These are phyloP conservation scores for Parietaria judaica DNA, from an alignment of 306 rosid genomes.

Conservation along the genomic window DNA sequence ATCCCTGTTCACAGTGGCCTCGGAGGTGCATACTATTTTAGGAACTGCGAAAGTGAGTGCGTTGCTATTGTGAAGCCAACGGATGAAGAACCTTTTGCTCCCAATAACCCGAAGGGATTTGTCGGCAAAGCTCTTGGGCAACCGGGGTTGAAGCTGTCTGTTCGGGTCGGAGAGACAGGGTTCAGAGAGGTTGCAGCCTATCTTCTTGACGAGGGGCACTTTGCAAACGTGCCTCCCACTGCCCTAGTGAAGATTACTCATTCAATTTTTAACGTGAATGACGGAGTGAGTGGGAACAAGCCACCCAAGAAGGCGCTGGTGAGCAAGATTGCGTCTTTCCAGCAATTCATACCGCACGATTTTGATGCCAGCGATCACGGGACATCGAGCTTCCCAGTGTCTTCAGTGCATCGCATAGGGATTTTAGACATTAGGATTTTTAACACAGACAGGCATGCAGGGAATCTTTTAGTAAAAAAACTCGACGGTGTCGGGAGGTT, in stretches of 20 bases:
- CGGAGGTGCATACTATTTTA: conserved; percentile 94
- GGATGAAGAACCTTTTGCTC: conserved; percentile 97
- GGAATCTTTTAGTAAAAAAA: conserved; percentile 84
- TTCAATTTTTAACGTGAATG: conserved; percentile 89
- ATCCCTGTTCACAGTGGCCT: conserved; percentile 78
- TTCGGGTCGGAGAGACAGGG: conserved; percentile 96
- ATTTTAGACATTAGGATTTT: conserved; percentile 92
- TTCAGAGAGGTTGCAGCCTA: conserved; percentile 93
- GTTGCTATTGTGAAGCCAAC: conserved; percentile 96
- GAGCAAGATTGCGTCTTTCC: conserved; percentile 92
- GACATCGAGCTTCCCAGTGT: conserved; percentile 87
- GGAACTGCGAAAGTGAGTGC: conserved; percentile 59
- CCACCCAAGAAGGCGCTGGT: conserved; percentile 54
- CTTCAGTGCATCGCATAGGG: conserved; percentile 92
- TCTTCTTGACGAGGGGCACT: conserved; percentile 73
- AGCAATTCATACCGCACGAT: conserved; percentile 85
- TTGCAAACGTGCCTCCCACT: conserved; percentile 95
- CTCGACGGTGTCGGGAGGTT: conserved; percentile 68
- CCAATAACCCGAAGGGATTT: conserved; percentile 93
- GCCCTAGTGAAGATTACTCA: conserved; percentile 92
- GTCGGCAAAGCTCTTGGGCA: conserved; percentile 94
- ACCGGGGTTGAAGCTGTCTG: conserved; percentile 85
- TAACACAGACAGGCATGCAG: conserved; percentile 97
- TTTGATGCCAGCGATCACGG: conserved; percentile 99
- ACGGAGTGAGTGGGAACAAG: conserved; percentile 70